A percentile compares a stretch with the other conserved stretches of the same genome.
Conservation (phyloP, 78 protist genomes). For the Bodo saltans region DNA sequence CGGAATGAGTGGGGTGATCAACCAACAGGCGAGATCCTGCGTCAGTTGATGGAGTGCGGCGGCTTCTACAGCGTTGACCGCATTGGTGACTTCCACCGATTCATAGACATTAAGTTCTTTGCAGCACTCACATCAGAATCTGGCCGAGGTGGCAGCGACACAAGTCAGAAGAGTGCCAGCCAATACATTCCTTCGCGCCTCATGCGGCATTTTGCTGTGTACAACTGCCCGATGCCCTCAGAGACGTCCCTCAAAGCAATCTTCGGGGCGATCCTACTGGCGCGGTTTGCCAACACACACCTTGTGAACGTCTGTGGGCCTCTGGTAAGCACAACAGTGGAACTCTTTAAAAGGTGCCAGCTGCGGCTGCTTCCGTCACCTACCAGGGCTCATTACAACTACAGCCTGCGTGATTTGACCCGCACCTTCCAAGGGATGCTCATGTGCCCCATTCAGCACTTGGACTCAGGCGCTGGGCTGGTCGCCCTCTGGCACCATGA, state of each 20-base stretch:
- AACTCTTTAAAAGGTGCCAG: conserved; percentile 52
- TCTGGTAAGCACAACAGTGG: conserved; percentile 47
- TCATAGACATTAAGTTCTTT: conserved; percentile 56
- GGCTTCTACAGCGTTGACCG: conserved; percentile 71
- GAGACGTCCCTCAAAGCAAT: conserved; percentile 47
- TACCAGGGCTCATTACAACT: conserved; percentile 78
- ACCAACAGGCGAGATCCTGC: conserved; percentile 72
- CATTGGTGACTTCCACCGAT: conserved; percentile 54
- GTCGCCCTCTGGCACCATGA: conserved; percentile 79
- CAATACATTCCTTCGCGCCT: conserved; percentile 78
- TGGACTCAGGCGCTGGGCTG: conserved; percentile 1
- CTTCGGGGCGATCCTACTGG: conserved; percentile 50
- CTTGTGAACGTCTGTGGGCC: conserved; percentile 9
- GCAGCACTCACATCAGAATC: too few relatives aligned
- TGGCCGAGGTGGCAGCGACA: too few relatives aligned
- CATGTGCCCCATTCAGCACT: background rate
- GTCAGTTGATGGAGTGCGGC: conserved; percentile 64
- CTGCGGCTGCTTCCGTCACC: conserved; percentile 80
- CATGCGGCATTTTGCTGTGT: conserved; percentile 66
- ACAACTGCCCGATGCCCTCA: conserved; percentile 75
- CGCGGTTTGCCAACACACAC: conserved; percentile 57
- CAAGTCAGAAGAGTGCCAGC: too few relatives aligned
- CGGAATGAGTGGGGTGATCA: conserved; percentile 82
- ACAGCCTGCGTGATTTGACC: conserved; percentile 83
- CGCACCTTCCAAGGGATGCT: conserved; percentile 67